A percentile compares a stretch with the other conserved stretches of the same genome.
Evolutionary conservation across 495 filamentous ascomycete genomes (phyloP).

Genomic region (Penicillium argentinense): DNA sequence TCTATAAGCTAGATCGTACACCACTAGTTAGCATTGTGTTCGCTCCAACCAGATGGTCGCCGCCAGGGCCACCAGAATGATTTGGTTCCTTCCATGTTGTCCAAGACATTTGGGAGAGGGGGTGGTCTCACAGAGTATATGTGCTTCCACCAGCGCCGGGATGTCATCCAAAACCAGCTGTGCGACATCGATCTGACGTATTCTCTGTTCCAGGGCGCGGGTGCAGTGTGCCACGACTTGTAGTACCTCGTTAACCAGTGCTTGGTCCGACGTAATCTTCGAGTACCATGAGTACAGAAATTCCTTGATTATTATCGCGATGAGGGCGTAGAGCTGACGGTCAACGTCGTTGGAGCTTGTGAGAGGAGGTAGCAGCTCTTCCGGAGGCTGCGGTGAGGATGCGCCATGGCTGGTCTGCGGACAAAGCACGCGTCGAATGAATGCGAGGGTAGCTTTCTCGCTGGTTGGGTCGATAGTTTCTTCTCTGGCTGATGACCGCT

Average conservation of each 20-base stretch:
- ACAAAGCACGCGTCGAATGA: constrained; percentile 69
- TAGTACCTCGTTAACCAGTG: constrained; percentile 81
- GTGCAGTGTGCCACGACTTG: constrained; percentile 89
- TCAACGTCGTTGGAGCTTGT: constrained; percentile 93
- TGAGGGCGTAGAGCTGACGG: constrained; percentile 84
- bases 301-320: constrained; percentile 84
- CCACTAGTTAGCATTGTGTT: constrained; percentile 12
- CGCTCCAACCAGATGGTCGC: not conserved
- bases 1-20: constrained; percentile 44
- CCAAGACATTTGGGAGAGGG: constrained; percentile 16
- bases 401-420: constrained; percentile 46
- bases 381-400: constrained; percentile 55
- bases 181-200: constrained; percentile 79
- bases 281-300: constrained; percentile 91
- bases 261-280: constrained; percentile 85
- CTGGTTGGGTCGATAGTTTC: constrained; percentile 40
- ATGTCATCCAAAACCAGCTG: constrained; percentile 85
- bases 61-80: not conserved
- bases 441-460: constrained; percentile 56
- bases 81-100: too few species aligned
- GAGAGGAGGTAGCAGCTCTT: constrained; percentile 83
- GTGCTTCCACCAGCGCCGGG: constrained; percentile 75
- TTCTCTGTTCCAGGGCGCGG: constrained; percentile 76
- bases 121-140: constrained; percentile 71
- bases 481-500: constrained; percentile 25